Conservation (phyloP, 108 stramenopile genomes). For the Aurantiochytrium sp. region DNA sequence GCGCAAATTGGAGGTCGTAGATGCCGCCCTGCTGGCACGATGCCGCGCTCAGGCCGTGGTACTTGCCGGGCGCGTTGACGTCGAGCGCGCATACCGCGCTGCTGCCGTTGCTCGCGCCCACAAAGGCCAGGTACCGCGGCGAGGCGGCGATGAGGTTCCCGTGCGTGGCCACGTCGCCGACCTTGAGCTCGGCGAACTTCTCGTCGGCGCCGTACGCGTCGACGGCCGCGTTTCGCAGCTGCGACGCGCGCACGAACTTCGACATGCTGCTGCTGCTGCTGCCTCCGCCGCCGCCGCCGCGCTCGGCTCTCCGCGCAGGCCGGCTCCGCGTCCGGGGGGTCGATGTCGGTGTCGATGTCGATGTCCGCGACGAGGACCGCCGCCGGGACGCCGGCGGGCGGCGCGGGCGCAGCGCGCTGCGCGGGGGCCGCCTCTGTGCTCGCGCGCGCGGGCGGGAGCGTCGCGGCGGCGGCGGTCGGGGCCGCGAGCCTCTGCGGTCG, state of each 20-base stretch:
- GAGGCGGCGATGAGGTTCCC: not conserved
- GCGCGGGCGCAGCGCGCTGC: too few species aligned
- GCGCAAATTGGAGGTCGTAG: conserved; percentile 2
- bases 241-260: not conserved
- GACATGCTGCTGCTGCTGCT: not conserved
- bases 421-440: too few species aligned
- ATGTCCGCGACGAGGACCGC: too few species aligned
- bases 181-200: not conserved
- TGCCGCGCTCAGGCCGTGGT: not conserved
- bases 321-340: too few species aligned
- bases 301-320: too few species aligned
- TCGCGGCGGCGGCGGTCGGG: too few species aligned
- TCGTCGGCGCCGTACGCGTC: not conserved
- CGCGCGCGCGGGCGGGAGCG: too few species aligned
- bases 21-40: conserved; percentile 8
- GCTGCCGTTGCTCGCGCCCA: not conserved
- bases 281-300: too few species aligned
- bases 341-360: too few species aligned
- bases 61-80: not conserved
- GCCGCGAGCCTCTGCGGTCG: too few species aligned
- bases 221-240: conserved; percentile 15
- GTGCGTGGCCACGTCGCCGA: not conserved
- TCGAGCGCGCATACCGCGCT: not conserved
- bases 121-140: not conserved
- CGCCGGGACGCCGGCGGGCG: too few species aligned